phyloP scores from a whole-genome alignment of 768 basidiomycete genomes.

The Glaciozyma martinii region DNA sequence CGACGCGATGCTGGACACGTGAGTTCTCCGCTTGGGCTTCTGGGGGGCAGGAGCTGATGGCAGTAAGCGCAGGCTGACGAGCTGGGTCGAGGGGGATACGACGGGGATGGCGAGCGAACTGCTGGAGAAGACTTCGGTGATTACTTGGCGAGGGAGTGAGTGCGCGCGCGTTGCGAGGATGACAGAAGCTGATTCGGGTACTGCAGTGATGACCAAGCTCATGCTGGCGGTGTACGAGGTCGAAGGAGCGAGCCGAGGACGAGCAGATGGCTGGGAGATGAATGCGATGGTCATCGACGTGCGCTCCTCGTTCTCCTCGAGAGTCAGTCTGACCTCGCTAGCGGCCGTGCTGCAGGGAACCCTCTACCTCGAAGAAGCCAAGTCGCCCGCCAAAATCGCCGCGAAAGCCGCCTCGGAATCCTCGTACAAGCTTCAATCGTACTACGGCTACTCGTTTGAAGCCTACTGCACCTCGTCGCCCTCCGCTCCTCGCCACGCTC shows the following conservation, averaged over 20 bases:
- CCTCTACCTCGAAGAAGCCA: conserved; percentile 33
- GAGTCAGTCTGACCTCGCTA: background rate
- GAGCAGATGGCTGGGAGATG: conserved; percentile 60
- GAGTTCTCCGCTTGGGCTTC: conserved; percentile 1
- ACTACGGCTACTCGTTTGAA: conserved; percentile 80
- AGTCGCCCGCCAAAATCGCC: conserved; percentile 18
- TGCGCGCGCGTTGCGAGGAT: no score
- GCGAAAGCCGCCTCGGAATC: conserved; percentile 54
- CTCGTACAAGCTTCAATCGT: conserved; percentile 56
- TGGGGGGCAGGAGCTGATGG: background rate
- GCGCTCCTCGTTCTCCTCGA: conserved; percentile 51
- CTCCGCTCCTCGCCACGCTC: conserved; percentile 17
- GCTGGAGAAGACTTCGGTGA: conserved; percentile 33
- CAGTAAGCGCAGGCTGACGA: background rate
- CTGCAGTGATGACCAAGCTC: conserved; percentile 68
- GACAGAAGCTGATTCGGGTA: no score
- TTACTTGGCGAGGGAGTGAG: conserved; percentile 57
- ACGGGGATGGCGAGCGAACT: background rate
- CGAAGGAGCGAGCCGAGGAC: conserved; percentile 5
- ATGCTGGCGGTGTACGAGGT: conserved; percentile 75
- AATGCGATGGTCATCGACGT: conserved; percentile 70
- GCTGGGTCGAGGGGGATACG: conserved; percentile 7
- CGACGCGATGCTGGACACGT: conserved; percentile 39
- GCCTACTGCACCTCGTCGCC: conserved; percentile 59
- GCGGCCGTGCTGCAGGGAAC: conserved; percentile 16